Evolutionary conservation across 139 green algal genomes (phyloP).

Genomic region (Zygnema cylindricum): DNA sequence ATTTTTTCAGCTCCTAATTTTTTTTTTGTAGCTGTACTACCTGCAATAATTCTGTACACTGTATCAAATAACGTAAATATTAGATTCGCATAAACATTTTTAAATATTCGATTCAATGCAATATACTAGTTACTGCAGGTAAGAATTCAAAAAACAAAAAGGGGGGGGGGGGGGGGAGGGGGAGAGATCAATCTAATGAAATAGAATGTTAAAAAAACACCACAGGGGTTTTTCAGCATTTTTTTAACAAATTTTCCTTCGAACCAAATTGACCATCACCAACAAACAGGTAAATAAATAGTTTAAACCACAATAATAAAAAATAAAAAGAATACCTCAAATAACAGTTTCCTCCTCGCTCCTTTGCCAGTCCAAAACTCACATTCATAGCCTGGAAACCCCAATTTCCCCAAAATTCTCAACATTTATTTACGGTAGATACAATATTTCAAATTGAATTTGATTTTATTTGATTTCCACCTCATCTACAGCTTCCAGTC

Average conservation of each 20-base stretch:
- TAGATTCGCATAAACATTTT: background rate
- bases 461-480: too few species aligned
- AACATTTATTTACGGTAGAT: background rate
- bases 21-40: background rate
- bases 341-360: constrained; percentile 86
- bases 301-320: background rate
- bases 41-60: background rate
- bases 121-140: too few species aligned
- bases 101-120: background rate
- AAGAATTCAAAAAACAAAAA: constrained; percentile 21
- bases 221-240: too few species aligned
- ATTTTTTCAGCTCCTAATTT: background rate
- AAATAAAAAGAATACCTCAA: constrained; percentile 69
- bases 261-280: too few species aligned
- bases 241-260: background rate
- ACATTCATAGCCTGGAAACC: constrained; percentile 89
- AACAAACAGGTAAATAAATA: too few species aligned
- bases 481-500: too few species aligned
- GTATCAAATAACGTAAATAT: background rate
- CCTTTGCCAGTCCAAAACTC: constrained; percentile 92
- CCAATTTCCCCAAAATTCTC: background rate
- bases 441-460: background rate
- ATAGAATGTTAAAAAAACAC: too few species aligned
- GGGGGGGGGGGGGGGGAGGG: too few species aligned
- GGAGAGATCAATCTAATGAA: too few species aligned